Evolutionary conservation across 1,284 basidiomycete genomes (phyloP).

Genomic region (Lignosus rhinocerotis): DNA sequence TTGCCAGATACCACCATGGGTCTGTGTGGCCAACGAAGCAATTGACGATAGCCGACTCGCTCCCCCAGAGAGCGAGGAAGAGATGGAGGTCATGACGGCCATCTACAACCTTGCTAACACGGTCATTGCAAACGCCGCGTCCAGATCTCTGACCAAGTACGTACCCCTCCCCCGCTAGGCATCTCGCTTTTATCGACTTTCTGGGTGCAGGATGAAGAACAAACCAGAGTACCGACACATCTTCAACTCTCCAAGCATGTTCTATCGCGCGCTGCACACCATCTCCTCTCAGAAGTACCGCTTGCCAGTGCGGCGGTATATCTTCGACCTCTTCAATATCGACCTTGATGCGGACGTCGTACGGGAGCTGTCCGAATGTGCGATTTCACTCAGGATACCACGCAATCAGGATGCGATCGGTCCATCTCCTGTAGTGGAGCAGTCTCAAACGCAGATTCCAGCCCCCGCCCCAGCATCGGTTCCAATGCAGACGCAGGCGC

Average conservation of each 20-base stretch:
- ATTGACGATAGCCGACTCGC: constrained; percentile 53
- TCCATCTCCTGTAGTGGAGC: constrained; percentile 31
- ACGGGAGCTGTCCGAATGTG: constrained; percentile 50
- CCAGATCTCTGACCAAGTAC: constrained; percentile 81
- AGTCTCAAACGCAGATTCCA: background rate
- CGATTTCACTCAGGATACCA: constrained; percentile 26
- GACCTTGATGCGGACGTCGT: constrained; percentile 66
- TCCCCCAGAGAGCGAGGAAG: constrained; percentile 68
- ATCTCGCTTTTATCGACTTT: background rate
- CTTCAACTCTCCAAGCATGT: constrained; percentile 78
- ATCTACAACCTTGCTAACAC: constrained; percentile 96
- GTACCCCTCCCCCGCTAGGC: constrained; percentile 22
- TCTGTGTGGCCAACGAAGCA: constrained; percentile 45
- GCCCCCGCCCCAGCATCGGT: background rate
- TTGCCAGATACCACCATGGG: constrained; percentile 78
- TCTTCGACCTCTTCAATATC: constrained; percentile 90
- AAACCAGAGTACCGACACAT: constrained; percentile 74
- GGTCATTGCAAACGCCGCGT: constrained; percentile 92
- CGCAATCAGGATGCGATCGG: constrained; percentile 8
- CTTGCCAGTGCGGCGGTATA: constrained; percentile 86
- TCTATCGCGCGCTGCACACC: constrained; percentile 82
- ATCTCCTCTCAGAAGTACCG: constrained; percentile 89
- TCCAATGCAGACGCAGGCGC: constrained; percentile 35
- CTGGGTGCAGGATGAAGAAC: constrained; percentile 69
- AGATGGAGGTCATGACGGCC: constrained; percentile 86